Base-by-base conservation (phyloP, 306 rosid species). In the Betula pendula region DNA sequence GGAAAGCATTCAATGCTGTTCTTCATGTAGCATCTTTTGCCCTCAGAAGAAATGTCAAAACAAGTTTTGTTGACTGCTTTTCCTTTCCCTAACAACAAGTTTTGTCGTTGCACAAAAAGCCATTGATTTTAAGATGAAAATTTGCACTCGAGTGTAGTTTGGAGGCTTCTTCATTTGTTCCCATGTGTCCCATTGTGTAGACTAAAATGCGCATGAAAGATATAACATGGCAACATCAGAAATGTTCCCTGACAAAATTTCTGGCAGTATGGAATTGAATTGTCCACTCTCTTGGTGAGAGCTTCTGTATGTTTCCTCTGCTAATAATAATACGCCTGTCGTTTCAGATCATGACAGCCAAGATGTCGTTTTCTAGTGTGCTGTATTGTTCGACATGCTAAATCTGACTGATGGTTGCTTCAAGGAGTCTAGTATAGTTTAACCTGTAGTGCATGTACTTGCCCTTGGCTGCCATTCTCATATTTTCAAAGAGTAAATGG, bases 1-100 rank as follows among this genome's bases (percentile, higher is more conserved):
- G 75, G 27, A 7, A 33, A 67, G 81, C 60, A 62, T 67, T 20
- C 43, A 3, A 51, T 22, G 68, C 19, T 29, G 15, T 9, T 24
- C 73, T 35, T 49, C 25, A 63, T 71, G 16, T 65, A 71, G 65
- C 75, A 40, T 75, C 70, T 22, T 60, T 33, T 51, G 45, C 33
- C 47, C 27, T 8, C 16, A 47, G 62, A 20, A 48, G 48, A 72
- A 66, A 27, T 65, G 15, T 19, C 47, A 1, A 19, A 33, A 4
- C 48, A 10, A 40, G 17, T 38, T 38, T n/a, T n/a, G n/a, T n/a
- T n/a, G n/a, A n/a, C n/a, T n/a, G n/a, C n/a, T n/a, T n/a, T 19
- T 62, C 66, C 68, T 62, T 38, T 9, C 9, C 27, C 42, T 8
- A 9, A 8, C 44, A 35, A 45, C 22, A 3, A 20, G 14, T 40